Percentiles rank a stretch among this genome's conserved stretches.
Conservation (phyloP, 2,329 filamentous ascomycete genomes). For the Berkeleyomyces basicola region DNA sequence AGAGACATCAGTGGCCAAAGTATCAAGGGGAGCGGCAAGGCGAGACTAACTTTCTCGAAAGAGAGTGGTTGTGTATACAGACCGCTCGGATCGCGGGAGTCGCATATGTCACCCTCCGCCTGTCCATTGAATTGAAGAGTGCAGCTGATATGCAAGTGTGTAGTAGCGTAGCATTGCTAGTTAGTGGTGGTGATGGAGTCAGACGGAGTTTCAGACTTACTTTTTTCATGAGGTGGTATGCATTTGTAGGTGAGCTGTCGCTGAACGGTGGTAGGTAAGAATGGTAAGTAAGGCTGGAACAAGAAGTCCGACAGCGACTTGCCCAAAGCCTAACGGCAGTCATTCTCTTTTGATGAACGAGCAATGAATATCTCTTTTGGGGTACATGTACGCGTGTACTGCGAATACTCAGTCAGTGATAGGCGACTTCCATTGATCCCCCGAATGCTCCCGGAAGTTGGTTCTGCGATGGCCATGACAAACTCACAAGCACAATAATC, state of each 20-base stretch:
- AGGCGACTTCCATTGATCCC: background rate
- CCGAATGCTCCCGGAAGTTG: background rate
- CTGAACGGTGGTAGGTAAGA: background rate
- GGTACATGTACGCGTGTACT: background rate
- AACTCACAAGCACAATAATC: background rate
- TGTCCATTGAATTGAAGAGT: too few species aligned
- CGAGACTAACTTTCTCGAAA: background rate
- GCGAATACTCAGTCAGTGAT: background rate
- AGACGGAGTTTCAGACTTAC: too few species aligned
- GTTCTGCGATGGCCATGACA: background rate
- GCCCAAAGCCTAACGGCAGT: background rate
- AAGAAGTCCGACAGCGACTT: background rate
- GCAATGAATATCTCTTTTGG: background rate
- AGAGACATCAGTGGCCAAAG: background rate
- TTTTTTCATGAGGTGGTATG: too few species aligned
- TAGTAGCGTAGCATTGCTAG: too few species aligned
- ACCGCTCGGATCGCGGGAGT: background rate
- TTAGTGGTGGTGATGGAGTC: too few species aligned
- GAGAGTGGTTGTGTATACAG: background rate
- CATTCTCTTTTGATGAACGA: background rate
- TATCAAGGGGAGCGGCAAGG: background rate
- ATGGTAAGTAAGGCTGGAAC: background rate
- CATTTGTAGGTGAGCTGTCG: too few species aligned
- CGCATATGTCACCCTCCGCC: too few species aligned
- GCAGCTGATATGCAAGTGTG: too few species aligned